phyloP scores from a whole-genome alignment of 257 asterid species.

The Solanum arcanum region DNA sequence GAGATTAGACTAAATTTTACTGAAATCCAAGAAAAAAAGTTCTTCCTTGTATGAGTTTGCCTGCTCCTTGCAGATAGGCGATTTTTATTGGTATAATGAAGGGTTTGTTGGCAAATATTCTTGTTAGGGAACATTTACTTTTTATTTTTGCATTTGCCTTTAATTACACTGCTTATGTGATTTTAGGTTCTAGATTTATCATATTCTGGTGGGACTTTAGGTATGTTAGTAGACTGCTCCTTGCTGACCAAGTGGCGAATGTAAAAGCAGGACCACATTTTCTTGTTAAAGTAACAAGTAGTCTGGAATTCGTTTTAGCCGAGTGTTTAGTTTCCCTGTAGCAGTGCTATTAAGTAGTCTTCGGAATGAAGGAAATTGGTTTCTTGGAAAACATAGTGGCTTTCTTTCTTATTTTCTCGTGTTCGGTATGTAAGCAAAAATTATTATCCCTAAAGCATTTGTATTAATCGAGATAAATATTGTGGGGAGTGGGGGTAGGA shows the following conservation, averaged over 20 bases:
- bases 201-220: not conserved
- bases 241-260: not conserved
- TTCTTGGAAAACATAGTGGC: not conserved
- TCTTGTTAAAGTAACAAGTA: not conserved
- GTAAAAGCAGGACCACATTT: not conserved
- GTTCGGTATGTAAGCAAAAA: not conserved
- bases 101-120: not conserved
- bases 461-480: not conserved
- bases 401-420: not conserved
- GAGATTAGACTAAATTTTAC: not conserved
- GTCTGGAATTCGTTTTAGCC: not conserved
- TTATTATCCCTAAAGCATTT: not conserved
- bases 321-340: not conserved
- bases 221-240: not conserved
- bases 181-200: not conserved
- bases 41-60: not conserved
- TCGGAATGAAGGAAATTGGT: not conserved
- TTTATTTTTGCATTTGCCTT: not conserved
- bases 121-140: not conserved
- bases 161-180: not conserved
- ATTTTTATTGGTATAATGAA: not conserved
- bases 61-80: not conserved
- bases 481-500: not conserved
- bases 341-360: not conserved
- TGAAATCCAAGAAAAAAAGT: not conserved